Conservation (phyloP, 331 rosid species). For the Telfairia occidentalis region DNA sequence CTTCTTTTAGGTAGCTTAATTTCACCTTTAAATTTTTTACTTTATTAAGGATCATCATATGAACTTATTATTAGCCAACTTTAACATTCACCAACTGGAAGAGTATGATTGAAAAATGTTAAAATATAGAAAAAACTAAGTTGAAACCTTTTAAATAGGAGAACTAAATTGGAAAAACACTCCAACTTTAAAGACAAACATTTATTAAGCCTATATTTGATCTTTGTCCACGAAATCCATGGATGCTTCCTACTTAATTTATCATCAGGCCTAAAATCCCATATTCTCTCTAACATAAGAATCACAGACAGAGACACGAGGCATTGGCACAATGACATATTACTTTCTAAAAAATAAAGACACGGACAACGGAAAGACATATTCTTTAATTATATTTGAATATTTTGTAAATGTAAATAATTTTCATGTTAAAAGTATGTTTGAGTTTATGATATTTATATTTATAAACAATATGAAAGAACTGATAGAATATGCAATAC, state of each 20-base stretch:
- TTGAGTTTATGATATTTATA: background rate
- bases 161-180: no score
- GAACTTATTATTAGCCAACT: no score
- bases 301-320: background rate
- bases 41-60: no score
- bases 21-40: no score
- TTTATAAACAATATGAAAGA: background rate
- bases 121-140: no score
- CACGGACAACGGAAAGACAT: background rate
- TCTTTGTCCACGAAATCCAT: background rate
- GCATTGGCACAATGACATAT: background rate
- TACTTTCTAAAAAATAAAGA: background rate
- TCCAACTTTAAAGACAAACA: no score
- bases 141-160: no score
- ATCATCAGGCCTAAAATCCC: background rate
- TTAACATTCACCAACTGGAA: no score
- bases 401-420: background rate
- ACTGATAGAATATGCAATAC: background rate
- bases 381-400: background rate
- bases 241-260: background rate
- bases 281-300: background rate
- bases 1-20: no score
- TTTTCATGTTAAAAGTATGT: background rate
- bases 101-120: no score
- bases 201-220: no score